These are phyloP conservation scores for barrel medic (Medicago truncatula) DNA, from an alignment of 306 rosid species.

Conservation along the genomic window MtrunA17r5.0-ANR NC_053045.1:46231501-46232000, in stretches of 20 bases:
- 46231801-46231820: conserved; percentile 27
- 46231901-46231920: conserved; percentile 82
- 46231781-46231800: conserved; percentile 67
- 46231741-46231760: conserved; percentile 81
- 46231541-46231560: conserved; percentile 93
- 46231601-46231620: conserved; percentile 65
- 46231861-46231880: conserved; percentile 95
- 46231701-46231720: conserved; percentile 70
- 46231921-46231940: conserved; percentile 90
- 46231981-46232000: conserved; percentile 92
- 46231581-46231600: conserved; percentile 88
- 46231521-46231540: conserved; percentile 86
- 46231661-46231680: conserved; percentile 31
- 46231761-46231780: conserved; percentile 92
- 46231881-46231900: conserved; percentile 93
- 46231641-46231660: conserved; percentile 17
- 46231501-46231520: conserved; percentile 98
- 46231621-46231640: conserved; percentile 55
- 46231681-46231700: conserved; percentile 35
- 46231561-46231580: conserved; percentile 95
- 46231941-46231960: conserved; percentile 90
- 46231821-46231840: conserved; percentile 38
- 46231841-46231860: conserved; percentile 55
- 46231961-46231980: conserved; percentile 95
- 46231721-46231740: conserved; percentile 77